Evolutionary conservation across 805 yeast genomes (phyloP), one percentile per base, ranked within the genome.

Genomic region (Kazachstania kunashirensis): DNA sequence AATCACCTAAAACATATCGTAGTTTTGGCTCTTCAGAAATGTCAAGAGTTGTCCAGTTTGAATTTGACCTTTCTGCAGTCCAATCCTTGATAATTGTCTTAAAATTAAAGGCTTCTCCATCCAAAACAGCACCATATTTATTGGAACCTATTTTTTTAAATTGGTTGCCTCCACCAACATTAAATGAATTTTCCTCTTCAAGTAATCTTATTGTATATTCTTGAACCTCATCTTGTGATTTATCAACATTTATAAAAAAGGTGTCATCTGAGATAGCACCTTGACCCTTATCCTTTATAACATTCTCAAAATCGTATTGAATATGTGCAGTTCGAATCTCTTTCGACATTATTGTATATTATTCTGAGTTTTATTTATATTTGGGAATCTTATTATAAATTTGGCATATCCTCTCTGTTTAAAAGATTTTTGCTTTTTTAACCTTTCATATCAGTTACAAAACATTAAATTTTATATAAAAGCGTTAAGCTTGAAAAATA

Each of bases 291-390:
- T 70, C 77, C 0, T 44, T 32, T 12, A 72, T 54, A 6, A 66
- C 70, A 1, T 67, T 73, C 18, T 50, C 47, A 39, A 72, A 70
- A 6, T 67, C 53, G 4, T 66, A 59, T 51, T 75, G 79, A 3
- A 72, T 57, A n/a, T 56, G 55, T 7, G 34, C 29, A 5, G 24
- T 20, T n/a, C 34, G 26, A 11, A 39, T n/a, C 14, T 15, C 14
- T 20, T 32, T 25, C 4, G 34, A 12, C 19, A 14, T 31, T n/a
- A n/a, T 9, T 24, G n/a, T n/a, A n/a, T n/a, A n/a, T n/a, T n/a
- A n/a, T n/a, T n/a, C n/a, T n/a, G n/a, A n/a, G n/a, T n/a, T n/a
- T n/a, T n/a, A n/a, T n/a, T n/a, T n/a, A n/a, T n/a, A n/a, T n/a
- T n/a, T n/a, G n/a, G n/a, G n/a, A n/a, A n/a, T n/a, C n/a, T n/a